Base-by-base conservation (phyloP, 2,329 filamentous ascomycete genomes). In the Penicillium frequentans region DNA sequence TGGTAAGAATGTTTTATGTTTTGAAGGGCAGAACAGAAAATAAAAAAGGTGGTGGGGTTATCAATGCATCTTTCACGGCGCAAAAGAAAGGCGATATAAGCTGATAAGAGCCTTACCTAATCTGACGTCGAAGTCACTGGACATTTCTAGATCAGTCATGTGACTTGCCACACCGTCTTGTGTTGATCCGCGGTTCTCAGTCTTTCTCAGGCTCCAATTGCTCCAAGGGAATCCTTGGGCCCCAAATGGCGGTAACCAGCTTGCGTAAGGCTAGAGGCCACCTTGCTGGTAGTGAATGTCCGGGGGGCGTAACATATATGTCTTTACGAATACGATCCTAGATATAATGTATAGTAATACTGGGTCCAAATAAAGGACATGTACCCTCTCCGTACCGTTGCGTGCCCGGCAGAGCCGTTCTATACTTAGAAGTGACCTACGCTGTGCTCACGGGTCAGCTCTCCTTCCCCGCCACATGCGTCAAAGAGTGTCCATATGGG, bases 341-440 rank as follows among this genome's bases (percentile, higher is more conserved):
- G 13, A 33, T 33, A 33, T 33, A 33, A 13, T 14, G 31, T 14
- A 33, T 33, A 33, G 29, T 31, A 11, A 10, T 31, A 33, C 13
- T 33, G 31, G 31, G 31, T 33, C 31, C 13, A 39, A 19, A 39
- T n/a, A 39, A 39, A 19, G 35, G 35, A 19, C 16, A 55, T n/a
- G 55, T 57, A 57, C 55, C 45, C 24, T 14, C 11, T 6, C n/a
- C 48, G 55, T 57, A 57, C 46, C 21, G 9, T 10, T 33, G 11
- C 21, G 26, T 27, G 50, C 19, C 42, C 27, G 16, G 14, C 24
- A 29, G 9, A 35, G 29, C 50, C 14, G 29, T 56, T 61, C 59
- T 61, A 61, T 61, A 61, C 59, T 61, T 61, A 61, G 59, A 59
- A 61, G 57, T 57, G 54, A 59, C 59, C 39, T 50, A 24, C 19